Evolutionary conservation across 495 filamentous ascomycete species (phyloP).

Genomic region (Aspergillus sparsus): DNA sequence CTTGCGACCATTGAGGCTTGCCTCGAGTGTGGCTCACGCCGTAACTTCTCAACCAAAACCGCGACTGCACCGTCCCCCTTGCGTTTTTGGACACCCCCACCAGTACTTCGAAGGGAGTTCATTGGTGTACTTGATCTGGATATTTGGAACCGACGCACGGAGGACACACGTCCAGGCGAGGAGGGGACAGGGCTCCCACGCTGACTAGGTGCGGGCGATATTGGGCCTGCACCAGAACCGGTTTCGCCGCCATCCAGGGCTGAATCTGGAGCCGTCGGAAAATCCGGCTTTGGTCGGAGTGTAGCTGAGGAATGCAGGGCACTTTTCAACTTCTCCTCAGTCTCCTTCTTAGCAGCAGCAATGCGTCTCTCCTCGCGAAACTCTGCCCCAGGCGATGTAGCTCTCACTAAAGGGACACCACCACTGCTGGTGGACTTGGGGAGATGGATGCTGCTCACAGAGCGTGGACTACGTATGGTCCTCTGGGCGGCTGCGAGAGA

Average conservation of each 20-base stretch:
- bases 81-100: slow-evolving; percentile 45
- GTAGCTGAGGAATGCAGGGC: slow-evolving; percentile 30
- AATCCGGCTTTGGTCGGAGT: slow-evolving; percentile 3
- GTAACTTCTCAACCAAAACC: slow-evolving; percentile 46
- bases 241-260: not conserved
- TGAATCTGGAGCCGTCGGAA: slow-evolving; percentile 1
- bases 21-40: slow-evolving; percentile 41
- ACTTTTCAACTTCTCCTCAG: slow-evolving; percentile 33
- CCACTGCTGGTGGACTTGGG: slow-evolving; percentile 21
- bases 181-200: slow-evolving; percentile 19
- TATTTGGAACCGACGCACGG: slow-evolving; percentile 48
- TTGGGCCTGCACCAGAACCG: not conserved
- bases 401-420: slow-evolving; percentile 42
- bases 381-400: slow-evolving; percentile 50
- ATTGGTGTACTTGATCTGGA: slow-evolving; percentile 36
- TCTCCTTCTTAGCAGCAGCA: slow-evolving; percentile 33
- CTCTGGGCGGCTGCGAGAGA: slow-evolving; percentile 29
- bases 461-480: slow-evolving; percentile 39
- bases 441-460: slow-evolving; percentile 43
- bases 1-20: slow-evolving; percentile 43
- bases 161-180: slow-evolving; percentile 23
- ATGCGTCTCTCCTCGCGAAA: slow-evolving; percentile 41
- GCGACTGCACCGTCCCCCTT: slow-evolving; percentile 38
- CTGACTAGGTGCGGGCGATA: slow-evolving; percentile 18
- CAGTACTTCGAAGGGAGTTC: slow-evolving; percentile 25